A percentile compares a stretch with the other conserved stretches of the same genome.
Conservation (phyloP, 257 asterid genomes). For the Solanum sitiens region DNA sequence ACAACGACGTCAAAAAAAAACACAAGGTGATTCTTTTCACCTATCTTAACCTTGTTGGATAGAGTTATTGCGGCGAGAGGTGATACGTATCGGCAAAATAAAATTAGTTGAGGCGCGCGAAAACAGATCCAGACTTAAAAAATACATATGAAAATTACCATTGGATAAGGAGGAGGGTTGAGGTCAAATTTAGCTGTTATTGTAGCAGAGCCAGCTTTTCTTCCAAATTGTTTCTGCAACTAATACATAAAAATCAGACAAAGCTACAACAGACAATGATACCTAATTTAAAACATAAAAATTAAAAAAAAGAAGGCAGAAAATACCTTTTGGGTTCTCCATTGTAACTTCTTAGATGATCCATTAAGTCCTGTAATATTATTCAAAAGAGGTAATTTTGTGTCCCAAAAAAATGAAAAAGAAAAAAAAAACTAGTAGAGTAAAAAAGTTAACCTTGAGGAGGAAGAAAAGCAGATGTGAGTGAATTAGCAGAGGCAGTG, state of each 20-base stretch:
- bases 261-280: background rate
- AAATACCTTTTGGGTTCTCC: constrained; percentile 41
- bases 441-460: constrained; percentile 21
- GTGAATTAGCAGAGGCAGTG: background rate
- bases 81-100: accelerated
- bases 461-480: constrained; percentile 22
- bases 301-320: background rate
- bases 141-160: constrained; percentile 17
- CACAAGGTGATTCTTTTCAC: no score
- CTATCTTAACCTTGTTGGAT: background rate
- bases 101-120: accelerated
- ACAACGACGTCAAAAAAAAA: no score
- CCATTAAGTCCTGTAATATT: constrained; percentile 8
- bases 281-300: background rate
- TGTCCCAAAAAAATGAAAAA: no score
- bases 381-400: background rate
- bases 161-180: constrained; percentile 70
- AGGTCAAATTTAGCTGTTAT: constrained; percentile 61
- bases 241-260: background rate
- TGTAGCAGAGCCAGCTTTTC: constrained; percentile 25
- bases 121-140: no score
- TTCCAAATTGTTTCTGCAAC: constrained; percentile 3
- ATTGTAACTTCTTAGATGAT: constrained; percentile 13
- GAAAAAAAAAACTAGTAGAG: no score
- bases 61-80: background rate